Conservation (phyloP, 2,329 filamentous ascomycete species). For the Fusarium sp. region DNA sequence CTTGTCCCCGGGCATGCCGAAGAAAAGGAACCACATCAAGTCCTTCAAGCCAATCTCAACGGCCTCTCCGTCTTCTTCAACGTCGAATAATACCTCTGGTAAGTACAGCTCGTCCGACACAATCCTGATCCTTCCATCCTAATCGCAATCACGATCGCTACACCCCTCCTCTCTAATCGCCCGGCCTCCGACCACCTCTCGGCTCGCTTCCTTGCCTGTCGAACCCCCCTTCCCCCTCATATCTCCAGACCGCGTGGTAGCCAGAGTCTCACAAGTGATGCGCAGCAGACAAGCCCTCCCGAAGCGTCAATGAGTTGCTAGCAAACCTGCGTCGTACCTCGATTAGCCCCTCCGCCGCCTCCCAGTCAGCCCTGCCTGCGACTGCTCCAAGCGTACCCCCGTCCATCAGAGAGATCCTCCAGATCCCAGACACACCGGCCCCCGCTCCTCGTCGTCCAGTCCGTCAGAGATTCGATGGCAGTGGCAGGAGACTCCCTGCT, state of each 20-base stretch:
- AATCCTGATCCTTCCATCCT: neutral
- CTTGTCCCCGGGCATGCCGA: constrained; percentile 65
- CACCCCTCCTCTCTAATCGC: constrained; percentile 30
- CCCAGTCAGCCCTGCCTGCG: constrained; percentile 46
- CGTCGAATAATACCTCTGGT: constrained; percentile 46
- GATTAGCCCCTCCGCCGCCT: constrained; percentile 45
- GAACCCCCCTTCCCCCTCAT: constrained; percentile 26
- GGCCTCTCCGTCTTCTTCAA: constrained; percentile 56
- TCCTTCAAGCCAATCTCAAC: constrained; percentile 71
- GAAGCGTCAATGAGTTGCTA: constrained; percentile 70
- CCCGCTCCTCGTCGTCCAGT: constrained; percentile 61
- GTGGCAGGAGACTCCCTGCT: constrained; percentile 65
- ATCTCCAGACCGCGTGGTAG: constrained; percentile 46
- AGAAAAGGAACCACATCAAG: constrained; percentile 68
- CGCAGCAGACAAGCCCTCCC: constrained; percentile 51
- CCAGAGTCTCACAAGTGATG: constrained; percentile 46
- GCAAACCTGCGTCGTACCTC: constrained; percentile 65
- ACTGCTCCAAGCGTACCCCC: constrained; percentile 68
- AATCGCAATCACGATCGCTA: constrained; percentile 23
- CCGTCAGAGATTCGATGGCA: constrained; percentile 57
- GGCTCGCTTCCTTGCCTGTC: constrained; percentile 44
- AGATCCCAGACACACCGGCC: constrained; percentile 67
- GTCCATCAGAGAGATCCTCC: constrained; percentile 68
- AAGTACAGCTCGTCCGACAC: constrained; percentile 31
- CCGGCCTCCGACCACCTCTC: constrained; percentile 40